Evolutionary conservation across 2,329 filamentous ascomycete species (phyloP), one percentile per base, ranked within the genome.

Genomic region (Colletotrichum limetticola): DNA sequence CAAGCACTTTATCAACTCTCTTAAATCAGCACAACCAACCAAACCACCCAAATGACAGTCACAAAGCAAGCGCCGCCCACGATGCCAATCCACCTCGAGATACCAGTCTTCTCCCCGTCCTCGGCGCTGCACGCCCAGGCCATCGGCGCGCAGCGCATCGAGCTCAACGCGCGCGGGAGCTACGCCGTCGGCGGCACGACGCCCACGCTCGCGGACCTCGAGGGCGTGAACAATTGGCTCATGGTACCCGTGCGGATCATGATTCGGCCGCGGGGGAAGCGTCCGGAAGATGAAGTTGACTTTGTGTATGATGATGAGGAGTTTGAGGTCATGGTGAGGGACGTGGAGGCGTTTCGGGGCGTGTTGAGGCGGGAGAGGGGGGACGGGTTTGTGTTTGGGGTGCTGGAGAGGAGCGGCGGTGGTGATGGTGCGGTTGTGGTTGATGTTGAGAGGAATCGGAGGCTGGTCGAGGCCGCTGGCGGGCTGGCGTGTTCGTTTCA

Each of bases 301-400:
- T 90, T 90, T 72, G 65, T 88, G 65, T 91, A 91, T 79, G 80
- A 82, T 0, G 76, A 80, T 11, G 75, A 73, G 3, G 87, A 91
- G 76, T 76, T 87, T 5, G 75, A 77, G 11, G 35, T 71, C 5
- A 91, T 91, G 89, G 75, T 76, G 53, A 22, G 24, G 24, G 68
- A 68, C 8, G 42, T 74, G 32, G 66, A 74, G 2, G 76, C 80
- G 8, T 84, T 90, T 11, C 59, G 19, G 0, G 73, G 82, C 0
- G 70, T 83, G 4, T 77, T 90, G 65, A 76, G 82, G 30, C 74
- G 79, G 0, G 74, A 76, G 1, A 81, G 82, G 16, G 87, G 87
- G 4, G 89, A 91, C 74, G 88, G 87, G 1, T 91, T 91, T 75
- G 88, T 91, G 8, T 89, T 91, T 75, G 89, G 89, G 5, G 79